Conservation (phyloP, 352 stramenopile genomes). For the Halophytophthora polymorphica region DNA sequence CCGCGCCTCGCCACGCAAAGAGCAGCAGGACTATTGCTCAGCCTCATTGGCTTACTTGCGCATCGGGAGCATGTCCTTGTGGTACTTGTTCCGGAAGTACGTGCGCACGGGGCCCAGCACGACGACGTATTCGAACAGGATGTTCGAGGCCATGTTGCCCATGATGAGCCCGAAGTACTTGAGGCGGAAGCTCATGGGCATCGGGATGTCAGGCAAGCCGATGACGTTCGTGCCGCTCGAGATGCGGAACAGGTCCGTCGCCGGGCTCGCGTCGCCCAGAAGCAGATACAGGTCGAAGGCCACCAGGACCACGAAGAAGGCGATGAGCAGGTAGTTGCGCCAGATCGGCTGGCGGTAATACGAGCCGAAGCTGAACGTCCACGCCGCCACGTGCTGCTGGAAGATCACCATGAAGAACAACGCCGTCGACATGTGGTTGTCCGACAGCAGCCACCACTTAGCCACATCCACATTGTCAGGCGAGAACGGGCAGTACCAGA, state of each 20-base stretch:
- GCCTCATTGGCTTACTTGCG: constrained; percentile 12
- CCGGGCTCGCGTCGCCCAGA: constrained; percentile 18
- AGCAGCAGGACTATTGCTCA: too few relatives aligned
- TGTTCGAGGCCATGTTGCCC: constrained; percentile 23
- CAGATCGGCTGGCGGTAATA: constrained; percentile 25
- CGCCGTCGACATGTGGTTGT: constrained; percentile 26
- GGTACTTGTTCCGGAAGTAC: constrained; percentile 45
- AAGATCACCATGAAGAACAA: constrained; percentile 22
- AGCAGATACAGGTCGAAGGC: constrained; percentile 21
- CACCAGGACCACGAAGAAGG: constrained; percentile 18
- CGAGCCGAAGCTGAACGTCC: constrained; percentile 28
- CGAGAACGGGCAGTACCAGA: constrained; percentile 25
- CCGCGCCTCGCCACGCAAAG: too few relatives aligned
- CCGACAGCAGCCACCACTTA: constrained; percentile 29
- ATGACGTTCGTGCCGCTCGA: constrained; percentile 37
- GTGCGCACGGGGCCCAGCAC: constrained; percentile 32
- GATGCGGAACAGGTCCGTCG: constrained; percentile 39
- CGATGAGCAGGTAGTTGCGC: constrained; percentile 28
- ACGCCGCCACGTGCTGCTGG: constrained; percentile 17
- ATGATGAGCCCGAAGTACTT: constrained; percentile 21
- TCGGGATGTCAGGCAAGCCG: constrained; percentile 30
- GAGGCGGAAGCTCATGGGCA: constrained; percentile 29
- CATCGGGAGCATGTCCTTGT: constrained; percentile 47
- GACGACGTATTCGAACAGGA: constrained; percentile 34
- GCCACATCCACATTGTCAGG: constrained; percentile 18